phyloP scores from a whole-genome alignment of 805 yeast genomes.

The Teunomyces pallodes region DNA sequence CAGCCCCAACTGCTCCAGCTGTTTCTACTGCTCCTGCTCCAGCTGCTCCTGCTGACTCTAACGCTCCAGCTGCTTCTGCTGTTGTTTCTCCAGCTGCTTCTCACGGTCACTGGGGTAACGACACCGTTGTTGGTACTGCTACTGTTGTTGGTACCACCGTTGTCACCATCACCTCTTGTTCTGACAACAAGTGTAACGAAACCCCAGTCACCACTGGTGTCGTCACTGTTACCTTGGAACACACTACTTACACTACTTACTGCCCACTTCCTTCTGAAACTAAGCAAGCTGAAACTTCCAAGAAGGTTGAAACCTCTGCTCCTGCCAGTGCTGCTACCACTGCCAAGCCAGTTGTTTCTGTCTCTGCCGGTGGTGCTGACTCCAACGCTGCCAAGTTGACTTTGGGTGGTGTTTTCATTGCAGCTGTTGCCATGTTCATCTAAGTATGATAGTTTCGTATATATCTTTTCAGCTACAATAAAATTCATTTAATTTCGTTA shows the following conservation, averaged over 20 bases:
- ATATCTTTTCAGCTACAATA: neutral
- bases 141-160: conserved; percentile 21
- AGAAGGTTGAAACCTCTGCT: neutral
- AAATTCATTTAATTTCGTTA: neutral
- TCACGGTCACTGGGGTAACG: conserved; percentile 21
- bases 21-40: neutral
- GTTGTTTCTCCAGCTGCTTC: neutral
- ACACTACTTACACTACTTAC: conserved; percentile 34
- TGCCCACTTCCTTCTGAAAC: conserved; percentile 23
- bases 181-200: conserved; percentile 23
- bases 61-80: neutral
- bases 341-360: conserved; percentile 1
- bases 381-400: conserved; percentile 12
- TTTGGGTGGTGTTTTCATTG: conserved; percentile 8
- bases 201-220: conserved; percentile 31
- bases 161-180: conserved; percentile 34
- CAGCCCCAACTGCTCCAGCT: conserved; percentile 1
- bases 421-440: conserved; percentile 11
- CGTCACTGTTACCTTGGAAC: conserved; percentile 32
- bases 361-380: conserved; percentile 15
- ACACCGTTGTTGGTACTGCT: conserved; percentile 7
- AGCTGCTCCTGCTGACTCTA: neutral
- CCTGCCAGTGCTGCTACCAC: neutral
- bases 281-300: neutral
- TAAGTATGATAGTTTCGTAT: conserved; percentile 1